Percentiles rank a stretch among this genome's conserved stretches.
Evolutionary conservation across 108 stramenopile species (phyloP).

Genomic region (Stephanodiscus minutulus): DNA sequence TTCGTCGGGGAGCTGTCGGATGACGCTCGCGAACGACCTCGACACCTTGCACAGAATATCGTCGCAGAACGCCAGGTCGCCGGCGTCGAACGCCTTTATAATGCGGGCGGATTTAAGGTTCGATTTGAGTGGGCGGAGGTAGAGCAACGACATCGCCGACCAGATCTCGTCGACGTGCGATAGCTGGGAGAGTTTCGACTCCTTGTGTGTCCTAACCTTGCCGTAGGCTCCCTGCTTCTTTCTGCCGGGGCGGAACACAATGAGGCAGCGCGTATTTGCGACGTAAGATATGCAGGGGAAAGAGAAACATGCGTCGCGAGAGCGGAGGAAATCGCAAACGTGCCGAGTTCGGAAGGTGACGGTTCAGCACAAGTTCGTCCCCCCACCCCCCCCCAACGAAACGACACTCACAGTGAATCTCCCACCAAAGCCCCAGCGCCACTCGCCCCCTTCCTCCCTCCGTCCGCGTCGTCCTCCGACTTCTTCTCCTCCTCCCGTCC

Average conservation of each 20-base stretch:
- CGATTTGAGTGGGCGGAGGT: constrained; percentile 75
- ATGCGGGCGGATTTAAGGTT: constrained; percentile 75
- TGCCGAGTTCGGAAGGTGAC: neutral
- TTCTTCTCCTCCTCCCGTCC: neutral
- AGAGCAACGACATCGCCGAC: constrained; percentile 78
- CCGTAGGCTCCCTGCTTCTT: constrained; percentile 99
- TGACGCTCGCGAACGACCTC: constrained; percentile 97
- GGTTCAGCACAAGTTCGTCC: neutral
- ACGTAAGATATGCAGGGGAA: neutral
- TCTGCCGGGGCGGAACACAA: constrained; percentile 31
- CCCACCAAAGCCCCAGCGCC: neutral
- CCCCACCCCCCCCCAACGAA: neutral
- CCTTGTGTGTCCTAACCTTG: constrained; percentile 91
- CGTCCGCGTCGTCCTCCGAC: neutral
- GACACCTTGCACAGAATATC: constrained; percentile 96
- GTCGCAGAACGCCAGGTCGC: constrained; percentile 92
- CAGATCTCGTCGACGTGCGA: constrained; percentile 89
- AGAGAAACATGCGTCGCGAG: neutral
- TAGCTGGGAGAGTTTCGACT: constrained; percentile 85
- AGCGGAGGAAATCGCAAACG: neutral
- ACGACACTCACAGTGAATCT: neutral
- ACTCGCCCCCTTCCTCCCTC: neutral
- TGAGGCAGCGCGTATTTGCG: neutral
- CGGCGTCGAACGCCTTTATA: constrained; percentile 51
- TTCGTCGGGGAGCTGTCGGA: constrained; percentile 88